Conservation (phyloP, 805 yeast genomes). For the Scheffersomyces coipomensis region DNA sequence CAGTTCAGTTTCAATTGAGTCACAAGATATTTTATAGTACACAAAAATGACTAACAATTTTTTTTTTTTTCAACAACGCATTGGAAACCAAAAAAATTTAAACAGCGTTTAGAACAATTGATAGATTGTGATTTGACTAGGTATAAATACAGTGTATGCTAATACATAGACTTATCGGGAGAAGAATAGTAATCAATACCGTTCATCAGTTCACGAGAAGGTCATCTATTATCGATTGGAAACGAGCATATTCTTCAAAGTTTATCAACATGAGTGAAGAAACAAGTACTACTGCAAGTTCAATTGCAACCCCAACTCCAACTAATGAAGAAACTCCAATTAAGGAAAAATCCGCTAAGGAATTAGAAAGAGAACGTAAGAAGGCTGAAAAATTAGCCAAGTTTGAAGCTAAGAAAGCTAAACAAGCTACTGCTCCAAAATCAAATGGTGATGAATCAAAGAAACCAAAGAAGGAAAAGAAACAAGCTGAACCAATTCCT, state of each 20-base stretch:
- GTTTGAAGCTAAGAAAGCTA: constrained; percentile 80
- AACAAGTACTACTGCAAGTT: constrained; percentile 3
- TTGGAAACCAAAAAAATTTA: no score
- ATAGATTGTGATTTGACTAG: no score
- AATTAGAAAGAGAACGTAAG: constrained; percentile 82
- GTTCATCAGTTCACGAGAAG: constrained; percentile 2
- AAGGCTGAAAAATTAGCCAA: constrained; percentile 86
- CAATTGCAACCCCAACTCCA: constrained; percentile 5
- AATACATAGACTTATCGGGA: constrained; percentile 11
- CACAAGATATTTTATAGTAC: no score
- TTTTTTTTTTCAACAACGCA: no score
- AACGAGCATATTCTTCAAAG: constrained; percentile 2
- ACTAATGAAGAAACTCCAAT: constrained; percentile 16
- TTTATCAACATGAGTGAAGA: constrained; percentile 11
- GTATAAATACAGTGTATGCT: constrained; percentile 17
- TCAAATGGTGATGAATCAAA: constrained; percentile 35
- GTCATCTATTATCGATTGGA: constrained; percentile 2
- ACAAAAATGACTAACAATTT: no score
- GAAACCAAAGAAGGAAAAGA: constrained; percentile 70
- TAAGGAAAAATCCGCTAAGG: constrained; percentile 69
- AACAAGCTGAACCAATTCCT: constrained; percentile 70
- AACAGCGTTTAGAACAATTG: no score
- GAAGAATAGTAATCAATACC: constrained; percentile 6
- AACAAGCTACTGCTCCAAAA: constrained; percentile 45
- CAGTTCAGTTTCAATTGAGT: no score